A percentile compares a stretch with the other conserved stretches of the same genome.
Conservation (phyloP, 495 filamentous ascomycete genomes). For the Oidiodendron maius region DNA sequence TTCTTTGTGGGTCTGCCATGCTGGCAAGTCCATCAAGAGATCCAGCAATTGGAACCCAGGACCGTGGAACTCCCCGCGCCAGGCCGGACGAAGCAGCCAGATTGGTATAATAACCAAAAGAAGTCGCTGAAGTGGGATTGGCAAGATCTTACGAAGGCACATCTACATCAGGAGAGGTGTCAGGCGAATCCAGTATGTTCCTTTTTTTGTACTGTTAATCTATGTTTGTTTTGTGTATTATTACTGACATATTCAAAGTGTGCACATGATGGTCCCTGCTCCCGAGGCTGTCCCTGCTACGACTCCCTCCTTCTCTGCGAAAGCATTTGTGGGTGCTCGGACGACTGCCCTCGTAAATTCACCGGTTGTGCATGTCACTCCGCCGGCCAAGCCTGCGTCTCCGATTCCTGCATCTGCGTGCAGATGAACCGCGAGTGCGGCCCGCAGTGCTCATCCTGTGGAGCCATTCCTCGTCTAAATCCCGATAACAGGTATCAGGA, state of each 20-base stretch:
- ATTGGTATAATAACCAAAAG: constrained; percentile 22
- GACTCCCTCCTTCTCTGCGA: constrained; percentile 55
- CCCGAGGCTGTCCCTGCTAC: constrained; percentile 44
- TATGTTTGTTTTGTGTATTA: not conserved
- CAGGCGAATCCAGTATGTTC: constrained; percentile 21
- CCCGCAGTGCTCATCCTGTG: constrained; percentile 59
- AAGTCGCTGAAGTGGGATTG: constrained; percentile 18
- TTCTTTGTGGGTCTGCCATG: constrained; percentile 37
- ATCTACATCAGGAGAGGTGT: constrained; percentile 16
- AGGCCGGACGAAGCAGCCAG: constrained; percentile 7
- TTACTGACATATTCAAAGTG: constrained; percentile 5
- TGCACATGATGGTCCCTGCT: constrained; percentile 17
- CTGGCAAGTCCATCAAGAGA: constrained; percentile 43
- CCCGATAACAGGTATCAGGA: constrained; percentile 52
- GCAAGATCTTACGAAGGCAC: constrained; percentile 16
- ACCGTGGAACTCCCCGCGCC: not conserved
- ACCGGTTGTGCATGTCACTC: constrained; percentile 59
- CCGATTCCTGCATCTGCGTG: constrained; percentile 19
- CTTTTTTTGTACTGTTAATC: not conserved
- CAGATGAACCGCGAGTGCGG: constrained; percentile 56
- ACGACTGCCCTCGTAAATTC: constrained; percentile 55
- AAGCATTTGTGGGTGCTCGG: constrained; percentile 55
- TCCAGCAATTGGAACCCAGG: constrained; percentile 20
- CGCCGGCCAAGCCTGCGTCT: constrained; percentile 10
- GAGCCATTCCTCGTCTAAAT: constrained; percentile 55